phyloP scores from a whole-genome alignment of 192 early-diverging fungal species.

The Coemansia sp. region DNA sequence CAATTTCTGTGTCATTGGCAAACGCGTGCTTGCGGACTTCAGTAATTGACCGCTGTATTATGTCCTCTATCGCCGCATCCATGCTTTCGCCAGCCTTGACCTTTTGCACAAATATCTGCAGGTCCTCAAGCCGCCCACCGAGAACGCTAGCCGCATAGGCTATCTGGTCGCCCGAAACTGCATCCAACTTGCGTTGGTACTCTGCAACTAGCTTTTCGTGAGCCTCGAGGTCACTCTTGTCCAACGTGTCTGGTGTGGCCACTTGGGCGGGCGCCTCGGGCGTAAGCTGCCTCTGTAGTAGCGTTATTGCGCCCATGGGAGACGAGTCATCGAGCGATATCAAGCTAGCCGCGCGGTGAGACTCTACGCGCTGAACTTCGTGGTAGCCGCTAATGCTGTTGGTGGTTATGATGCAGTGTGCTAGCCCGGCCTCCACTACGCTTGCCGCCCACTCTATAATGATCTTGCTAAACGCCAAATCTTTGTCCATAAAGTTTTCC shows the following conservation, averaged over 20 bases:
- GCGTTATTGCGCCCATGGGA: slow-evolving; percentile 33
- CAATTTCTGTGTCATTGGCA: slow-evolving; percentile 55
- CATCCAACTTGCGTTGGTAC: slow-evolving; percentile 19
- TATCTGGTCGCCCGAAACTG: slow-evolving; percentile 26
- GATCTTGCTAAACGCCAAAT: slow-evolving; percentile 58
- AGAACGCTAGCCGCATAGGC: slow-evolving; percentile 62
- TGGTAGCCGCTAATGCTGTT: slow-evolving; percentile 69
- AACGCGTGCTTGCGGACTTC: slow-evolving; percentile 90
- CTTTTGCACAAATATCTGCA: slow-evolving; percentile 88
- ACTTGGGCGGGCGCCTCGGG: background rate
- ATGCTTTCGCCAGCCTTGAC: slow-evolving; percentile 66
- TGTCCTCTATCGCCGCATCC: slow-evolving; percentile 77
- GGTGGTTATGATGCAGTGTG: slow-evolving; percentile 89
- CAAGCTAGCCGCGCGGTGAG: slow-evolving; percentile 40
- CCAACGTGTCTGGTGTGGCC: background rate
- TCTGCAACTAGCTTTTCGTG: background rate
- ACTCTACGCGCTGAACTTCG: slow-evolving; percentile 57
- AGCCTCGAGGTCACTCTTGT: background rate
- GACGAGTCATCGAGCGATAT: slow-evolving; percentile 44
- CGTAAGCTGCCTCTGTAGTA: slow-evolving; percentile 53
- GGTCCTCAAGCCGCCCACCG: slow-evolving; percentile 89
- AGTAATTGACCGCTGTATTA: slow-evolving; percentile 73
- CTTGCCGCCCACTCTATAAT: slow-evolving; percentile 84
- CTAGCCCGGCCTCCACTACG: slow-evolving; percentile 79
- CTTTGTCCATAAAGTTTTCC: slow-evolving; percentile 79